Evolutionary conservation across 805 yeast genomes (phyloP), one percentile per base, ranked within the genome.

Genomic region (Gaillardinia entomophila): DNA sequence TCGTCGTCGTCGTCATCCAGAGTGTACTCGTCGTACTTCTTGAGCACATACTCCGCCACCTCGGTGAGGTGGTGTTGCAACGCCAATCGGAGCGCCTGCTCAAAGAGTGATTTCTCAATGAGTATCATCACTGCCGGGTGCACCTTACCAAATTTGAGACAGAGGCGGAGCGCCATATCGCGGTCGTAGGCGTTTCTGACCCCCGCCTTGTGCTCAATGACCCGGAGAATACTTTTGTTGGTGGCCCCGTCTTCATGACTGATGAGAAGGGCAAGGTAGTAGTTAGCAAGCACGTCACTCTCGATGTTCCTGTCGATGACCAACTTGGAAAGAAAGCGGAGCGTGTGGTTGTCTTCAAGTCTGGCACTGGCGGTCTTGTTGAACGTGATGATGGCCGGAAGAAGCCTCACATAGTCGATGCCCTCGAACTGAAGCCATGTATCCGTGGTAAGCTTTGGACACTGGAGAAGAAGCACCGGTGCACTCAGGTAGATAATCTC

Each of bases 1-100:
- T 26, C 18, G 25, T 29, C 33, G 12, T 39, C 43, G 13, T 44
- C 35, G 27, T 38, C 39, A 22, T 38, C 28, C 2, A 38, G 33
- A 7, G 41, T 32, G 28, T 27, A 41, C 31, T 59, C 54, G 28
- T 58, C 66, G 36, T 51, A 62, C 18, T 50, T 53, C 24, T 48
- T 51, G 32, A 66, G 42, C 1, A 65, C 62, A 38, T 49, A 53
- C 27, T 60, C 65, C 1, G 60, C 89, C 27, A 75, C 60, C 16
- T 78, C 80, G 4, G 77, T 57, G 44, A 81, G 60, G 22, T 74
- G 73, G 38, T 75, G 59, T 3, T 73, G 68, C 28, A 92, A 60
- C 0, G 96, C 90, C 34, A 92, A 53, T 30, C 68, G 68, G 23
- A 89, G 76, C 0, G 97, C 97, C 33, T 84, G 88, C 38, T 87